Percentiles rank a stretch among this genome's conserved stretches.
Conservation (phyloP, 495 filamentous ascomycete species). For the Penicillium simplicissimum region DNA sequence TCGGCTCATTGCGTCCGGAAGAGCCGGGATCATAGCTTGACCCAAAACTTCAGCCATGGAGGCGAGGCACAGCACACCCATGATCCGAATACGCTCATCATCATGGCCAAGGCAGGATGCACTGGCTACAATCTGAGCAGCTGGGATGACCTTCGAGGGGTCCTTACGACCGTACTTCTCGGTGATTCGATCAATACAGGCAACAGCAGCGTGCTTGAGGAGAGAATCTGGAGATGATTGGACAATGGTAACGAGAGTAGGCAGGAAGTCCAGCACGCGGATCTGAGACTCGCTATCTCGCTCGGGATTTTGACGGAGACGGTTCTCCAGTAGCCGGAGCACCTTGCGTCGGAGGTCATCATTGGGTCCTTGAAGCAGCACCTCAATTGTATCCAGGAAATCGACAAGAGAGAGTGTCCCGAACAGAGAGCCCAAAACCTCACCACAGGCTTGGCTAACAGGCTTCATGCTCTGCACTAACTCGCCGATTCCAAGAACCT, state of each 20-base stretch:
- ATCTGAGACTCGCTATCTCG: conserved; percentile 64
- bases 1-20: conserved; percentile 71
- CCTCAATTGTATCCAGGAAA: conserved; percentile 81
- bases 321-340: conserved; percentile 72
- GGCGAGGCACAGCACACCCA: conserved; percentile 84
- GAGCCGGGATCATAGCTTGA: conserved; percentile 76
- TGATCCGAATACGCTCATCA: conserved; percentile 70
- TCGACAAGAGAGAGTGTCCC: conserved; percentile 77
- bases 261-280: conserved; percentile 74
- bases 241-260: conserved; percentile 72
- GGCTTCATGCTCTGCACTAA: conserved; percentile 58
- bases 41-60: conserved; percentile 86
- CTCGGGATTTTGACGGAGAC: conserved; percentile 67
- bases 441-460: conserved; percentile 63
- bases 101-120: conserved; percentile 69
- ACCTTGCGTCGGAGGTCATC: conserved; percentile 74
- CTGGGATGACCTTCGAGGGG: conserved; percentile 58
- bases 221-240: conserved; percentile 65
- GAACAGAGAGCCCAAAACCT: conserved; percentile 71
- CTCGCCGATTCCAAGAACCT: conserved; percentile 61
- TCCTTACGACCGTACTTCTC: conserved; percentile 92
- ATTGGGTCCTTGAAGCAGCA: conserved; percentile 70
- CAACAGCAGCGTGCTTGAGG: conserved; percentile 77
- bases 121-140: conserved; percentile 75
- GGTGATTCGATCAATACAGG: conserved; percentile 85